A percentile compares a stretch with the other conserved stretches of the same genome.
These are phyloP conservation scores for Mycosphaerella arachidis DNA, from an alignment of 2,329 filamentous ascomycete species.

Conservation along the genomic window DNA sequence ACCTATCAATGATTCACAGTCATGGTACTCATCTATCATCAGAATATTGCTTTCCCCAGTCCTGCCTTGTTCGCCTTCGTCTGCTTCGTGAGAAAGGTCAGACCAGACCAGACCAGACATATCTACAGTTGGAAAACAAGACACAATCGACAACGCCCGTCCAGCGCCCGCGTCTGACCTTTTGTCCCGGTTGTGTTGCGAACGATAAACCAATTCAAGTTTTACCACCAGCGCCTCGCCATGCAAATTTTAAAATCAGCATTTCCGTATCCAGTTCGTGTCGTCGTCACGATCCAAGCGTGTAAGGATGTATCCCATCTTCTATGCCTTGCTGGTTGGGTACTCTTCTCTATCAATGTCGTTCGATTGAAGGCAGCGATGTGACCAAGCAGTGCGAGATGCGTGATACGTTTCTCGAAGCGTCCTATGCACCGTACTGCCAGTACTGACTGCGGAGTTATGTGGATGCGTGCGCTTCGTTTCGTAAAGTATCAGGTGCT, in stretches of 20 bases:
- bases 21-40: not conserved
- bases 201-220: not conserved
- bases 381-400: not conserved
- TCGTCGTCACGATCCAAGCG: slow-evolving; percentile 2
- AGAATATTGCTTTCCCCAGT: not conserved
- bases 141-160: not conserved
- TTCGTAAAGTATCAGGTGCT: not conserved
- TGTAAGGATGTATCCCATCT: not conserved
- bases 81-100: not conserved
- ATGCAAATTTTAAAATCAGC: not conserved
- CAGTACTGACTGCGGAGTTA: not conserved
- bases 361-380: too few species aligned
- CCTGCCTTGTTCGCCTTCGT: not conserved
- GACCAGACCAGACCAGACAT: not conserved
- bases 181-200: not conserved
- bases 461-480: not conserved
- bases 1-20: too few species aligned
- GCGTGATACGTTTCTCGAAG: not conserved
- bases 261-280: not conserved
- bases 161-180: not conserved
- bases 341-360: not conserved
- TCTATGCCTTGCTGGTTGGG: not conserved
- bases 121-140: not conserved
- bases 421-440: not conserved
- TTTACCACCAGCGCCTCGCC: slow-evolving; percentile 9